Evolutionary conservation across 2,329 filamentous ascomycete genomes (phyloP).

Genomic region (Pseudogymnoascus sp.): DNA sequence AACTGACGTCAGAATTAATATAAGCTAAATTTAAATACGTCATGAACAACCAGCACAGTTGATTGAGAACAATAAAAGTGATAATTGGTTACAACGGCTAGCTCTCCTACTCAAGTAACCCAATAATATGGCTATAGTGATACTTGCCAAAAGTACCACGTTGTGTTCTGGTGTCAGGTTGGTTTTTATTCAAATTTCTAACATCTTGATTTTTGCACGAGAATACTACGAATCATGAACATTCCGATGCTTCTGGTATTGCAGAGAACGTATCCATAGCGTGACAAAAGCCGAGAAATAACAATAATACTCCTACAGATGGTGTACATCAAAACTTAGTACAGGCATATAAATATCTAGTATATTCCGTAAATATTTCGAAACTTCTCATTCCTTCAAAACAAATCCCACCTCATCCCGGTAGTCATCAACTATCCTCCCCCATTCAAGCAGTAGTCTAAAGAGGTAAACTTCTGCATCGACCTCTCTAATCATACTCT

Average conservation of each 20-base stretch:
- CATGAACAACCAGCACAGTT: background rate
- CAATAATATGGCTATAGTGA: background rate
- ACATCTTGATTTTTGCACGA: background rate
- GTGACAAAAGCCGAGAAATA: background rate
- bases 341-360: background rate
- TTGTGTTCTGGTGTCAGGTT: background rate
- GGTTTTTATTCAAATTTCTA: background rate
- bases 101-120: background rate
- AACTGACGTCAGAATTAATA: background rate
- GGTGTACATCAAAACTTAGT: background rate
- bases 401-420: constrained; percentile 31
- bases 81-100: background rate
- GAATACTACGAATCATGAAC: too few relatives aligned
- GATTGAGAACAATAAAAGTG: background rate
- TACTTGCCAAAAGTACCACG: background rate
- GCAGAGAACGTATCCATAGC: background rate
- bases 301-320: background rate
- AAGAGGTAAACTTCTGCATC: constrained; percentile 53
- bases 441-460: constrained; percentile 43
- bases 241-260: background rate
- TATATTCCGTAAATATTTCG: background rate
- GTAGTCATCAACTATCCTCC: constrained; percentile 33
- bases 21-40: background rate
- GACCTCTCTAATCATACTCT: constrained; percentile 43
- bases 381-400: background rate